phyloP scores from a whole-genome alignment of 805 yeast species.

The Clavispora santaluciae region DNA sequence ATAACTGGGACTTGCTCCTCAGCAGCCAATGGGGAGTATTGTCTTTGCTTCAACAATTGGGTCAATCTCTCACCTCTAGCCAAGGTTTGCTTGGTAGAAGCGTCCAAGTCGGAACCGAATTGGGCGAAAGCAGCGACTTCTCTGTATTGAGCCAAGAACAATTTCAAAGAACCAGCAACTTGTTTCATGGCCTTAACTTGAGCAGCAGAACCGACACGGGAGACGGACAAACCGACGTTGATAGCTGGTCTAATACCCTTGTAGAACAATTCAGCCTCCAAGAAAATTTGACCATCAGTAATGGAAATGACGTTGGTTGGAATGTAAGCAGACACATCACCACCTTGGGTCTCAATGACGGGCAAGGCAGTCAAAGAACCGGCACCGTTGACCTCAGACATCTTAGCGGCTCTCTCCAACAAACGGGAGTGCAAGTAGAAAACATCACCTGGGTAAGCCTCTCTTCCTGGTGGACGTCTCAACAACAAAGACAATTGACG shows the following conservation, averaged over 20 bases:
- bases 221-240: constrained; percentile 98
- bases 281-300: constrained; percentile 97
- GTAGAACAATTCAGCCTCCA: constrained; percentile 99
- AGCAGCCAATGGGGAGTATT: constrained; percentile 94
- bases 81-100: constrained; percentile 98
- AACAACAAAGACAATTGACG: constrained; percentile 97
- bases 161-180: constrained; percentile 99
- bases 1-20: constrained; percentile 99
- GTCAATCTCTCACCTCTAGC: constrained; percentile 99
- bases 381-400: constrained; percentile 83
- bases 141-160: constrained; percentile 99
- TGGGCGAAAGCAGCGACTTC: constrained; percentile 99
- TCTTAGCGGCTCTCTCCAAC: constrained; percentile 96
- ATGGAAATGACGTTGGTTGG: constrained; percentile 97
- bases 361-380: constrained; percentile 97
- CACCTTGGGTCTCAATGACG: constrained; percentile 97
- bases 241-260: constrained; percentile 99
- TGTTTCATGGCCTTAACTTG: constrained; percentile 99
- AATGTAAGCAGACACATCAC: constrained; percentile 97
- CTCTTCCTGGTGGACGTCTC: constrained; percentile 97
- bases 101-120: constrained; percentile 99
- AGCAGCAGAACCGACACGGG: constrained; percentile 99
- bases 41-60: constrained; percentile 96
- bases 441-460: constrained; percentile 96
- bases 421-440: constrained; percentile 93